Percentiles rank a stretch among this genome's conserved stretches.
Evolutionary conservation across 352 stramenopile species (phyloP).

Genomic region (Globisporangium lucens): DNA sequence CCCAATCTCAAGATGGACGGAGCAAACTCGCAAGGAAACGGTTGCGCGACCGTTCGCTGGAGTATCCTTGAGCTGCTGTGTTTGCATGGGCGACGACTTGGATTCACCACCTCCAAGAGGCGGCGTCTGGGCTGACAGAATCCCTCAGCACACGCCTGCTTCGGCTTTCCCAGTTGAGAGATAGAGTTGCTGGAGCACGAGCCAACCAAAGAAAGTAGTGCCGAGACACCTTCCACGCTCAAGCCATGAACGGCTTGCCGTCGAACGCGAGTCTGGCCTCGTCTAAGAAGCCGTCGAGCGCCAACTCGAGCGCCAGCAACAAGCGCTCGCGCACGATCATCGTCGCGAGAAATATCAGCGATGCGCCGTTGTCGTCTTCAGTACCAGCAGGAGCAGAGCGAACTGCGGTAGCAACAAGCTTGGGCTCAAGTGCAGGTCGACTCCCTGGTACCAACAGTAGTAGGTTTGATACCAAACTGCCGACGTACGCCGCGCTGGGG

Average conservation of each 20-base stretch:
- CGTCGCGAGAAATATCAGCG: slow-evolving; percentile 38
- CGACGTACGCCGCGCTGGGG: slow-evolving; percentile 62
- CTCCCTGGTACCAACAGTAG: neutral
- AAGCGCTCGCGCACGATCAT: slow-evolving; percentile 49
- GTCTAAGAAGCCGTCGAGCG: slow-evolving; percentile 32
- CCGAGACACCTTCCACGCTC: neutral
- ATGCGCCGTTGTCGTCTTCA: slow-evolving; percentile 15
- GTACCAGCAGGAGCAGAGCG: slow-evolving; percentile 5
- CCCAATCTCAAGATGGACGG: neutral
- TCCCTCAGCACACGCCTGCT: neutral
- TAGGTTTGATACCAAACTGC: slow-evolving; percentile 38
- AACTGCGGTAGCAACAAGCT: neutral
- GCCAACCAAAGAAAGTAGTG: neutral
- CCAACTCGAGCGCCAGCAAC: slow-evolving; percentile 30
- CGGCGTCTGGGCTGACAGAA: neutral
- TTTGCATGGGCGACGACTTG: neutral
- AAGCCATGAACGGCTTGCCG: slow-evolving; percentile 37
- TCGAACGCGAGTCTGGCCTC: slow-evolving; percentile 39
- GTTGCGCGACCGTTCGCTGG: slow-evolving; percentile 3
- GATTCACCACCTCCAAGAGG: neutral
- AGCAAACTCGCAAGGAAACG: neutral
- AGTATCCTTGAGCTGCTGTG: neutral
- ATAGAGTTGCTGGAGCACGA: neutral
- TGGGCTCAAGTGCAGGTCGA: neutral
- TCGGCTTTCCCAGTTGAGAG: neutral